Conservation (phyloP, 805 yeast species). For the Peterozyma xylosa region DNA sequence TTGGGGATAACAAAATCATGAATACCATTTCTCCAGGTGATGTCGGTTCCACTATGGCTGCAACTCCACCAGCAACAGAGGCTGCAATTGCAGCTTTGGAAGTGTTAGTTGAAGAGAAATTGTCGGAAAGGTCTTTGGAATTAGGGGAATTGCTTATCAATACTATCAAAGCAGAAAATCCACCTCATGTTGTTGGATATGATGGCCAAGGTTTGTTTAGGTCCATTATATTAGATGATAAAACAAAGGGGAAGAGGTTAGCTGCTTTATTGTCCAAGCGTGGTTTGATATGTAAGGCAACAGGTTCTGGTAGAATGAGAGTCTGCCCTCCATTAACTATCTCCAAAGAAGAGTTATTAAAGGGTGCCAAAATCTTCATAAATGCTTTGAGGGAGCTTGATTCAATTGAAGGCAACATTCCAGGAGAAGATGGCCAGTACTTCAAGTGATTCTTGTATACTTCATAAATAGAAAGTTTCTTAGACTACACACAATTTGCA, state of each 20-base stretch:
- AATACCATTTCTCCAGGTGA: conserved; percentile 15
- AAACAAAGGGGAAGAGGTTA: conserved; percentile 13
- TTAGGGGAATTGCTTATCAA: conserved; percentile 14
- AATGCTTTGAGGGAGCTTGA: conserved; percentile 8
- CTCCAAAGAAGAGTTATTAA: conserved; percentile 11
- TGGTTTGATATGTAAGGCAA: conserved; percentile 17
- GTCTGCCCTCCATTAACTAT: conserved; percentile 21
- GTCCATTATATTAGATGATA: conserved; percentile 15
- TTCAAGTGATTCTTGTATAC: background rate
- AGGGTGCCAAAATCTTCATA: conserved; percentile 17
- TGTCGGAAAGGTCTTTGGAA: conserved; percentile 11
- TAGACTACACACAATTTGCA: too few relatives aligned
- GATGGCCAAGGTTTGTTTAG: conserved; percentile 18
- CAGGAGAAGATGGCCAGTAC: conserved; percentile 6
- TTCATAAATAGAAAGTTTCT: background rate
- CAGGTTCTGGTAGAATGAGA: conserved; percentile 17
- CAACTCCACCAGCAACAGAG: conserved; percentile 20
- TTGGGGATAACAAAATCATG: conserved; percentile 16
- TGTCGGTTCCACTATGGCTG: conserved; percentile 22
- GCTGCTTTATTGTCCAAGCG: conserved; percentile 15
- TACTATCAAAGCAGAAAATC: conserved; percentile 10
- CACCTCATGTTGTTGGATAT: conserved; percentile 12
- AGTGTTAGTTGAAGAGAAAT: conserved; percentile 18
- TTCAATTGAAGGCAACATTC: conserved; percentile 5
- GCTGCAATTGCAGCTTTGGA: conserved; percentile 21